Base-by-base conservation (phyloP, 345 rosid genomes). In the Populus tremula region DNA sequence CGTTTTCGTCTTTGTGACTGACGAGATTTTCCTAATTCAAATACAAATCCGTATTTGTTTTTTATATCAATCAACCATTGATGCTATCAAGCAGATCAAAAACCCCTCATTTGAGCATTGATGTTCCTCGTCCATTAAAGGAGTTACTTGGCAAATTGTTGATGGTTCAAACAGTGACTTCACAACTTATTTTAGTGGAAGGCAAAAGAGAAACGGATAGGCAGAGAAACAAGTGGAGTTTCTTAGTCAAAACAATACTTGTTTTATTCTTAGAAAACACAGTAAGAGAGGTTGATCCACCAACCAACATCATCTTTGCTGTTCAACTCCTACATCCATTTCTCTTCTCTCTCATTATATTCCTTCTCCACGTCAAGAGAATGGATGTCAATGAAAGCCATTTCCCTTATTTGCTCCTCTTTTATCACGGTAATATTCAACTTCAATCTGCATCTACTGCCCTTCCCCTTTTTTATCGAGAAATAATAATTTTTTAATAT, bases 281-380 rank as follows among this genome's bases (percentile, higher is more conserved):
- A 39, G 65, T 71, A 65, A 50, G n/a, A 45, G 36, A 78, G 76
- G 82, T 75, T 21, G 77, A 68, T 71, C 70, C 73, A 84, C 82
- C 86, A 72, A 80, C 84, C 84, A 84, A 81, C 84, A 84, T 78
- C 70, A 81, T 78, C 75, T 62, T 77, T 84, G 77, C 78, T 61
- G 75, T 80, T 80, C 84, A 78, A 77, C 72, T 70, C 77, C 31
- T 49, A 11, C 2, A 65, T 83, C 76, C 17, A 33, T 76, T 67
- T 73, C 21, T 5, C 17, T 16, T 23, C 41, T n/a, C 59, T 56
- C n/a, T 6, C 16, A 50, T 68, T 16, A 33, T 33, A 10, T 35
- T 53, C 56, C 33, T 49, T 63, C 43, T 54, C 72, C 74, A 23
- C 59, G 14, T 54, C 3, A 8, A 20, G 61, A 21, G 0, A 54